Conservation (phyloP, 2,329 filamentous ascomycete genomes). For the Alternaria sp. region DNA sequence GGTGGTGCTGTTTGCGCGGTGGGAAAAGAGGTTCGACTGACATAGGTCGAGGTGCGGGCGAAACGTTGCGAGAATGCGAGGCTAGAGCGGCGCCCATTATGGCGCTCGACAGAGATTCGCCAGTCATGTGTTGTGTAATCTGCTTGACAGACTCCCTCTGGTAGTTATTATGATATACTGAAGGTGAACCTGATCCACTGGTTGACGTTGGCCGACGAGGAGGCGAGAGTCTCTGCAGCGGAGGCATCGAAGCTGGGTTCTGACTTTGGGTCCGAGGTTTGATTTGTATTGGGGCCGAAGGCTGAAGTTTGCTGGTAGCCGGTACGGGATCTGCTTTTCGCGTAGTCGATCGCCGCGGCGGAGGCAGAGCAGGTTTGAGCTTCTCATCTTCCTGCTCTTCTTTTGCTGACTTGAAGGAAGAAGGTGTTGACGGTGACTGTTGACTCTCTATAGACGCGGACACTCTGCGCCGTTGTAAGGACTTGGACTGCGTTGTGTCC, state of each 20-base stretch:
- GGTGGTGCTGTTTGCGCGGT: slow-evolving; percentile 53
- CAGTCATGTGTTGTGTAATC: slow-evolving; percentile 60
- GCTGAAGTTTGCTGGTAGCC: slow-evolving; percentile 14
- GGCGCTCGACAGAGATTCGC: slow-evolving; percentile 75
- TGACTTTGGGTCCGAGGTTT: slow-evolving; percentile 46
- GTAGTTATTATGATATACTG: slow-evolving; percentile 52
- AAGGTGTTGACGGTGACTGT: slow-evolving; percentile 40
- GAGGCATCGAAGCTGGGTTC: slow-evolving; percentile 38
- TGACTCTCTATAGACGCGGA: slow-evolving; percentile 41
- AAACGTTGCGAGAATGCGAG: slow-evolving; percentile 62
- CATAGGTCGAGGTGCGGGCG: slow-evolving; percentile 47
- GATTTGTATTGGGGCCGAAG: slow-evolving; percentile 32
- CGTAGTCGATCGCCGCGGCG: slow-evolving; percentile 45
- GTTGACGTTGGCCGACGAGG: slow-evolving; percentile 34
- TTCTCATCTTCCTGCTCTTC: slow-evolving; percentile 46
- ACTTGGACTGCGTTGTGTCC: slow-evolving; percentile 31
- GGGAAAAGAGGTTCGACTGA: slow-evolving; percentile 49
- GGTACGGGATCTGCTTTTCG: slow-evolving; percentile 20
- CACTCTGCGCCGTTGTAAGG: slow-evolving; percentile 28
- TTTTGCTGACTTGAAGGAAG: slow-evolving; percentile 48
- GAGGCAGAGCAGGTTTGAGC: slow-evolving; percentile 44
- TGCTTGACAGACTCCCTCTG: slow-evolving; percentile 48
- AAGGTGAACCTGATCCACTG: slow-evolving; percentile 32
- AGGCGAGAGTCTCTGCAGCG: slow-evolving; percentile 33
- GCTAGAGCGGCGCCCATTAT: slow-evolving; percentile 80